Evolutionary conservation across 2,329 filamentous ascomycete genomes (phyloP).

Genomic region (Botrytis paeoniae): DNA sequence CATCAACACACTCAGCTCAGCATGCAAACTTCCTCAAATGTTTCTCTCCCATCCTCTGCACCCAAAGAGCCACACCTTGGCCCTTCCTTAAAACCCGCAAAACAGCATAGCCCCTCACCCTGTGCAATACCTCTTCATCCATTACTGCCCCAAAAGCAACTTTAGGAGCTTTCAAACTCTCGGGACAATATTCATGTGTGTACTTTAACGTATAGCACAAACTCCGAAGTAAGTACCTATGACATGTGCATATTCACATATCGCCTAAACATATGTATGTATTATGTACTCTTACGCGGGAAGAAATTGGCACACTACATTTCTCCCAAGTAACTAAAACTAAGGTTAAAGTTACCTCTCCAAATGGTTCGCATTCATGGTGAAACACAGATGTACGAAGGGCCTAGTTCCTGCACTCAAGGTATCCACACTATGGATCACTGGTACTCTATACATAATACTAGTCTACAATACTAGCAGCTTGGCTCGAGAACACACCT

Average conservation of each 20-base stretch:
- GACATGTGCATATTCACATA: neutral
- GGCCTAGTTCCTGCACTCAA: neutral
- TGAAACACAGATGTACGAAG: neutral
- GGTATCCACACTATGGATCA: neutral
- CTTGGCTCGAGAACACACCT: conserved; percentile 1
- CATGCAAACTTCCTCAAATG: neutral
- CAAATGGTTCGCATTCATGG: neutral
- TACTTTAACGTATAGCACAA: neutral
- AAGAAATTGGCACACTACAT: neutral
- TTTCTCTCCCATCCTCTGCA: neutral
- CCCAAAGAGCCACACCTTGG: neutral
- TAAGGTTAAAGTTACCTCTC: neutral
- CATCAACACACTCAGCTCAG: neutral
- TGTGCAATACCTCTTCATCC: neutral
- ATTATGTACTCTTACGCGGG: neutral
- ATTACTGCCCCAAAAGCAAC: neutral
- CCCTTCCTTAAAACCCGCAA: neutral
- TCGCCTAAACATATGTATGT: neutral
- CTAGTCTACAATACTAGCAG: neutral
- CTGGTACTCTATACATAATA: neutral
- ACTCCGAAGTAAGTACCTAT: neutral
- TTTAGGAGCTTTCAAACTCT: neutral
- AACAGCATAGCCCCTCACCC: neutral
- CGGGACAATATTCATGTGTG: neutral
- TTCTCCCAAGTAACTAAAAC: neutral